Base-by-base conservation (phyloP, 2,329 filamentous ascomycete genomes). In the Chaetothyriales sp. region DNA sequence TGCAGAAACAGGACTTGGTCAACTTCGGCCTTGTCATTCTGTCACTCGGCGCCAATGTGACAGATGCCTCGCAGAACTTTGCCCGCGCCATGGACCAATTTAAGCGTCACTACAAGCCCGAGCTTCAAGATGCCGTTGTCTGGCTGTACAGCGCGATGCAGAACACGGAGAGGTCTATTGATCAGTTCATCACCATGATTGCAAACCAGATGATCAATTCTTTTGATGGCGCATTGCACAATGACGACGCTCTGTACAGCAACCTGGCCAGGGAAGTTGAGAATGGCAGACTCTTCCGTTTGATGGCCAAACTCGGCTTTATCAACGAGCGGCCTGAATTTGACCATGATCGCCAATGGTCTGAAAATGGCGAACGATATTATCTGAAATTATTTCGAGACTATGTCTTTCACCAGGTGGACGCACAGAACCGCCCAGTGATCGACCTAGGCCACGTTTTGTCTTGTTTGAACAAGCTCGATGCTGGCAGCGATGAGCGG, bases 341-440 rank as follows among this genome's bases (percentile, higher is more conserved):
- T 55, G 84, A 86, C 49, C 80, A 81, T 43, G 84, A 89, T 54
- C 71, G 76, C 0, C 74, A 78, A 47, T 98, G 92, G 90, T 86
- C 87, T 3, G 90, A 96, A 66, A 92, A 85, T 46, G 90, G 90
- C 22, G 87, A 95, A 61, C 80, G 89, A 25, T 96, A 95, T 65
- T 84, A 86, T 64, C 74, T 98, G 57, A 95, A 95, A 68, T 76
- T 98, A 7, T 96, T 96, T 73, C 80, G 92, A 47, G 92, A 98
- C 68, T 96, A 93, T 61, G 86, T 95, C 43, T 98, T 96, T 69
- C 92, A 98, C 66, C 89, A 94, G 62, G 88, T 95, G 10, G 88
- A 96, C 64, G 77, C 79, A 26, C 80, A 86, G 51, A 88, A 87
- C 12, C 83, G 85, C 49, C 84, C 92, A 0, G 83, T 89, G 1